Conservation (phyloP, 768 basidiomycete species). For the Mycena kentingensis region DNA sequence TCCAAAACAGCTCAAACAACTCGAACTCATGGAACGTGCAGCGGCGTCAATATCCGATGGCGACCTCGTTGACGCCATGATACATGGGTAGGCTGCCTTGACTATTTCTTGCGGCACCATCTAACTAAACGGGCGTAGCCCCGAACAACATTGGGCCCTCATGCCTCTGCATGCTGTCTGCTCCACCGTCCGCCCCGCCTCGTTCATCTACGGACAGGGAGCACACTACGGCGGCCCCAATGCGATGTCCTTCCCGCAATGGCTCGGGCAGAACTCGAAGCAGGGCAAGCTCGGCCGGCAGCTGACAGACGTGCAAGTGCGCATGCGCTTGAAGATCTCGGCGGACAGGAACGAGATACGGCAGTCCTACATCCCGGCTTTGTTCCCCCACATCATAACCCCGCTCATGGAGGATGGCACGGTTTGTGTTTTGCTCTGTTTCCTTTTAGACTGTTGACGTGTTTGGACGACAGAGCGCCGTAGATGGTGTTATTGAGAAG, state of each 20-base stretch:
- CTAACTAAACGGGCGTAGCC: conserved; percentile 43
- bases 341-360: conserved; percentile 89
- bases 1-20: conserved; percentile 66
- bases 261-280: conserved; percentile 98
- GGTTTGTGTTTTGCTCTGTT: conserved; percentile 49
- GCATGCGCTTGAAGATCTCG: conserved; percentile 93
- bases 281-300: conserved; percentile 78
- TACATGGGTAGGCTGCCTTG: conserved; percentile 74
- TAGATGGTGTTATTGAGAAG: conserved; percentile 77
- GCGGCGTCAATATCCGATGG: conserved; percentile 93
- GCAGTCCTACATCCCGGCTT: conserved; percentile 86
- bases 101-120: conserved; percentile 4
- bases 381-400: conserved; percentile 77
- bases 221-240: conserved; percentile 67
- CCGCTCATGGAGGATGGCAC: conserved; percentile 75
- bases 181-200: conserved; percentile 89
- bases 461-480: conserved; percentile 57
- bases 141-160: conserved; percentile 94
- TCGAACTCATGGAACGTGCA: conserved; percentile 83
- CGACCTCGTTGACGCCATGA: conserved; percentile 89
- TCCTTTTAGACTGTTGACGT: conserved; percentile 3
- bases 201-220: conserved; percentile 73
- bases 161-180: conserved; percentile 93
- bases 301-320: conserved; percentile 87
- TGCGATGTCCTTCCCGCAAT: conserved; percentile 80